A percentile compares a stretch with the other conserved stretches of the same genome.
Conservation (phyloP, 257 asterid genomes). For the Apocynum venetum region DNA sequence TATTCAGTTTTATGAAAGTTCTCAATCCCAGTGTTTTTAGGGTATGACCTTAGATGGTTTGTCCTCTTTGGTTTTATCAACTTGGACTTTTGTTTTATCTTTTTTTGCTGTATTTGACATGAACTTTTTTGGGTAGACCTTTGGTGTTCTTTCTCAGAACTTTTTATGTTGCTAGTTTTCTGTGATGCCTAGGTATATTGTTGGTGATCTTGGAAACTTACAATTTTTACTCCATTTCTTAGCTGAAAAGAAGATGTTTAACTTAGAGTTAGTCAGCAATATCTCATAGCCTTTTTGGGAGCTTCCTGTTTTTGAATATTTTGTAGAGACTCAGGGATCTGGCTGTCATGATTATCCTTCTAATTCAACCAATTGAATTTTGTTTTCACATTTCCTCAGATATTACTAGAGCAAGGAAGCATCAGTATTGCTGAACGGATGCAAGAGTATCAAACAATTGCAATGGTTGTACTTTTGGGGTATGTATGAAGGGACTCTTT, state of each 20-base stretch:
- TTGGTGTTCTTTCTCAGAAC: background rate
- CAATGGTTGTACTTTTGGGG: slow-evolving; percentile 87
- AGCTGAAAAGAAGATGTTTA: background rate
- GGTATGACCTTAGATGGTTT: too few species aligned
- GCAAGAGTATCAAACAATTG: slow-evolving; percentile 77
- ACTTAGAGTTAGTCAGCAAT: background rate
- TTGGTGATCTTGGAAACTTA: background rate
- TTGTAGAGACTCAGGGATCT: background rate
- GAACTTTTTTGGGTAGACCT: background rate
- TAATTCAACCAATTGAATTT: slow-evolving; percentile 12
- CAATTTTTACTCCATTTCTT: background rate
- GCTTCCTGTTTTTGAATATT: background rate
- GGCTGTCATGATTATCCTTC: slow-evolving; percentile 15
- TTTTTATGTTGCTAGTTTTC: background rate
- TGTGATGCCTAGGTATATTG: background rate
- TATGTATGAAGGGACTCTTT: slow-evolving; percentile 21
- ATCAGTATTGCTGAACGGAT: slow-evolving; percentile 56
- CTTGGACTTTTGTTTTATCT: too few species aligned
- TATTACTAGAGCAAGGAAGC: slow-evolving; percentile 62
- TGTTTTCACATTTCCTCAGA: slow-evolving; percentile 31
- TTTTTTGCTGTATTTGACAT: too few species aligned
- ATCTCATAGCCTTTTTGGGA: background rate
- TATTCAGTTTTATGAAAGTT: too few species aligned
- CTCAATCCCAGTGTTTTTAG: too few species aligned
- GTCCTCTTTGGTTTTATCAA: too few species aligned